These are phyloP conservation scores for Butyriboletus regius DNA, from an alignment of 1,284 basidiomycete genomes.

Conservation along the genomic window DNA sequence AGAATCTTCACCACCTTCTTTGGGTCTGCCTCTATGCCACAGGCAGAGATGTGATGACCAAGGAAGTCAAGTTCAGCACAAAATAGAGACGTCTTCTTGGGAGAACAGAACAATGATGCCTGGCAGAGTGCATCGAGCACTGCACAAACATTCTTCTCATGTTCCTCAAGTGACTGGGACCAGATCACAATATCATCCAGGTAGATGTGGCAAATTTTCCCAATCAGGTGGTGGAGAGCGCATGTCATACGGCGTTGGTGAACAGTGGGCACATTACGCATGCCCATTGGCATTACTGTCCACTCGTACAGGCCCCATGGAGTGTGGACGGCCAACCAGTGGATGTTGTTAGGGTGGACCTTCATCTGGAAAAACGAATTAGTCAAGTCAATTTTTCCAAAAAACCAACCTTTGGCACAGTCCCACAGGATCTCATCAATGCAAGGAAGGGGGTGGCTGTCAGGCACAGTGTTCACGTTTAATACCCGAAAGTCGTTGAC, in stretches of 20 bases:
- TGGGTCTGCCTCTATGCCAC: not conserved
- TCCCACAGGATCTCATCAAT: constrained; percentile 21
- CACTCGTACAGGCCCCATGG: constrained; percentile 27
- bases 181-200: constrained; percentile 38
- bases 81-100: not conserved
- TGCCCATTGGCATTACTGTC: constrained; percentile 28
- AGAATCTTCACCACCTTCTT: not conserved
- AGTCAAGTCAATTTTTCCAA: constrained; percentile 35
- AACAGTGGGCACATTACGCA: constrained; percentile 17
- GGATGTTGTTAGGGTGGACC: constrained; percentile 30
- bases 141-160: constrained; percentile 15
- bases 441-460: constrained; percentile 20
- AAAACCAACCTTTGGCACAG: constrained; percentile 15
- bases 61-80: not conserved
- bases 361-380: constrained; percentile 36
- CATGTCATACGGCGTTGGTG: constrained; percentile 18
- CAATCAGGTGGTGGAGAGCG: constrained; percentile 16
- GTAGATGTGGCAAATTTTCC: constrained; percentile 27
- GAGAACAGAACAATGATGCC: not conserved
- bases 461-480: constrained; percentile 20
- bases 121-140: not conserved
- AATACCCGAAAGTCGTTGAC: constrained; percentile 16
- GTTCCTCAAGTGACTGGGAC: constrained; percentile 27
- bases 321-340: constrained; percentile 27
- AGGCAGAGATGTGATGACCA: not conserved